Evolutionary conservation across 2,329 filamentous ascomycete species (phyloP).

Genomic region (Colletotrichum karsti): DNA sequence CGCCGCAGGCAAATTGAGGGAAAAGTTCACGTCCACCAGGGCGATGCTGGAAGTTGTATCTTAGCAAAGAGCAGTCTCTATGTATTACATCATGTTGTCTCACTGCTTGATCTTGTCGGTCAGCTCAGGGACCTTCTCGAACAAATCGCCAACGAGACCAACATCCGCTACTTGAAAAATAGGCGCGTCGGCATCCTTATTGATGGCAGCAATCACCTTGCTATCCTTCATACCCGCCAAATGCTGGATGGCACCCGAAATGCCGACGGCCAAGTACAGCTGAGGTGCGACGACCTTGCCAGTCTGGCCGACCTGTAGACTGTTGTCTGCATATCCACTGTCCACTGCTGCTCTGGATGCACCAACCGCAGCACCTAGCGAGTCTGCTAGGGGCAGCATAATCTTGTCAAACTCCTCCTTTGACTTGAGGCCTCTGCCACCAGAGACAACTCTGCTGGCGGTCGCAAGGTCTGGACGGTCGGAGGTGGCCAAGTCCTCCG

Average conservation of each 20-base stretch:
- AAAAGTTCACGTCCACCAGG: conserved; percentile 68
- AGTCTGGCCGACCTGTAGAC: conserved; percentile 96
- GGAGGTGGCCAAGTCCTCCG: conserved; percentile 90
- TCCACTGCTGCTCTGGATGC: conserved; percentile 95
- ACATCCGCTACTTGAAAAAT: conserved; percentile 99
- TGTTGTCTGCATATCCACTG: conserved; percentile 98
- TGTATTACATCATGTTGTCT: background rate
- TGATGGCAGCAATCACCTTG: conserved; percentile 98
- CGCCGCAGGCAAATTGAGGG: conserved; percentile 77
- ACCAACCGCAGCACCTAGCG: conserved; percentile 93
- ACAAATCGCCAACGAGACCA: conserved; percentile 92
- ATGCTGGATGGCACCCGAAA: conserved; percentile 97
- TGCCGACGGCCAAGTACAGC: conserved; percentile 93
- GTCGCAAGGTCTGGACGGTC: conserved; percentile 93
- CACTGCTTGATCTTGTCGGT: conserved; percentile 86
- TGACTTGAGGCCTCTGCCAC: conserved; percentile 93
- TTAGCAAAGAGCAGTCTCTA: conserved; percentile 42
- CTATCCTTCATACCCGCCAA: conserved; percentile 99
- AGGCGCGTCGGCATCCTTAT: conserved; percentile 96
- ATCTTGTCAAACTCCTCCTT: conserved; percentile 96
- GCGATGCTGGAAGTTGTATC: conserved; percentile 63
- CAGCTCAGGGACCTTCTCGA: conserved; percentile 94
- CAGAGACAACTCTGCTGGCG: conserved; percentile 90
- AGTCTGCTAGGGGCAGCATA: conserved; percentile 91
- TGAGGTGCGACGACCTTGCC: conserved; percentile 98